phyloP scores from a whole-genome alignment of 352 stramenopile genomes.

The Thraustochytrium striatum region DNA sequence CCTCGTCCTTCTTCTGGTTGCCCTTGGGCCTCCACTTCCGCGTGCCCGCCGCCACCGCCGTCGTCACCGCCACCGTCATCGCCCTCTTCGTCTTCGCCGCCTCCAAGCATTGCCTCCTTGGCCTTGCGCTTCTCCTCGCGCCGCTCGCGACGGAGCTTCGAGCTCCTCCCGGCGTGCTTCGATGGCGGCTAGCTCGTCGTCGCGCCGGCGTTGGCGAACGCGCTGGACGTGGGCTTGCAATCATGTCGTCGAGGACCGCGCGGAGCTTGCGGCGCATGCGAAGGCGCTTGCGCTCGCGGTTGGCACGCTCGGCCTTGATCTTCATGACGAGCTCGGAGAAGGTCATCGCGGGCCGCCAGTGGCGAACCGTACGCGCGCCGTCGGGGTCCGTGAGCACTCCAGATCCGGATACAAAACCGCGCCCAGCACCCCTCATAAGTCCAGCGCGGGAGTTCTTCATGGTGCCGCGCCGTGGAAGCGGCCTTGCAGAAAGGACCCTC shows the following conservation, averaged over 20 bases:
- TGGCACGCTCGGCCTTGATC: constrained; percentile 13
- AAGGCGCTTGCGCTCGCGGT: background rate
- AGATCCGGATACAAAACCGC: constrained; percentile 45
- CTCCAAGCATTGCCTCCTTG: constrained; percentile 26
- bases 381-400: constrained; percentile 47
- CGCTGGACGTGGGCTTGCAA: constrained; percentile 47
- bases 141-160: constrained; percentile 15
- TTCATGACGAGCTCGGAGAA: constrained; percentile 22
- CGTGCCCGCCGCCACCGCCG: background rate
- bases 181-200: constrained; percentile 42
- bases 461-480: constrained; percentile 49
- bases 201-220: background rate
- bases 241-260: constrained; percentile 10
- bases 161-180: constrained; percentile 42
- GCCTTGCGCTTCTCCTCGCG: constrained; percentile 41
- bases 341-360: constrained; percentile 30
- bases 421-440: constrained; percentile 45
- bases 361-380: constrained; percentile 33
- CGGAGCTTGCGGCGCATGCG: constrained; percentile 19
- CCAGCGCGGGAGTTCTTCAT: constrained; percentile 38
- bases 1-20: background rate
- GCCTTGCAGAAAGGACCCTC: constrained; percentile 49
- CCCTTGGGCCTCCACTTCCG: background rate
- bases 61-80: constrained; percentile 24
- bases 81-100: constrained; percentile 13